Base-by-base conservation (phyloP, 768 basidiomycete genomes). In the Dioszegia hungarica region DNA sequence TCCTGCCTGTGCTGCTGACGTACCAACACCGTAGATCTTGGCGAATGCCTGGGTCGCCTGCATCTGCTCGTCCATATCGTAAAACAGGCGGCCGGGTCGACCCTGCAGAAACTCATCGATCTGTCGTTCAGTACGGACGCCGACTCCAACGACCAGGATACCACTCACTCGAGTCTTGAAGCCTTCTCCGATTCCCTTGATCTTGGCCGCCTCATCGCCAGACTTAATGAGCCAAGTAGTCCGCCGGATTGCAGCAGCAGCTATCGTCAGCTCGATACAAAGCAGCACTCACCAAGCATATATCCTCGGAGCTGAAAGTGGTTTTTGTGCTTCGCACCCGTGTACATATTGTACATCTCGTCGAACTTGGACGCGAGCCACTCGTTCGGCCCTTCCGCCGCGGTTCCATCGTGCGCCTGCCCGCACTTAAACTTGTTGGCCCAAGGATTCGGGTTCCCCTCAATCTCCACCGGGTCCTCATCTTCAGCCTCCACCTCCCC, bases 11-110 rank as follows among this genome's bases (percentile, higher is more conserved):
- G 38, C 11, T 4, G 12, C 10, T n/a, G n/a, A 50, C 85, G 58
- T 59, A 84, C 90, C 91, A 56, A 92, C 89, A 29, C 88, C 90
- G 66, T 93, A 93, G 39, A 95, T 86, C 8, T 88, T 87, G 52
- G 82, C 82, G 67, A 94, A 92, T 10, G 84, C 43, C 22, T 54
- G 54, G 2, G 71, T 49, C 8, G 61, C 58, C 1, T 61, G 56
- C 19, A 58, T 50, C 58, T 71, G 52, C 19, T 66, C 61, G 14
- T 58, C 69, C 33, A 72, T 62, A 47, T 75, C 74, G 55, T 62
- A 75, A 40, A 49, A 61, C 22, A 56, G 57, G 22, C 74, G 40
- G 8, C 67, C 64, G 0, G 54, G 63, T 1, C 51, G 60, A 27
- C 66, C 63, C 22, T 49, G 45, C 27, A 72, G 20, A 33, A 70